Evolutionary conservation across 495 filamentous ascomycete species (phyloP), one percentile per base, ranked within the genome.

Genomic region (Aspergillus mulundensis): DNA sequence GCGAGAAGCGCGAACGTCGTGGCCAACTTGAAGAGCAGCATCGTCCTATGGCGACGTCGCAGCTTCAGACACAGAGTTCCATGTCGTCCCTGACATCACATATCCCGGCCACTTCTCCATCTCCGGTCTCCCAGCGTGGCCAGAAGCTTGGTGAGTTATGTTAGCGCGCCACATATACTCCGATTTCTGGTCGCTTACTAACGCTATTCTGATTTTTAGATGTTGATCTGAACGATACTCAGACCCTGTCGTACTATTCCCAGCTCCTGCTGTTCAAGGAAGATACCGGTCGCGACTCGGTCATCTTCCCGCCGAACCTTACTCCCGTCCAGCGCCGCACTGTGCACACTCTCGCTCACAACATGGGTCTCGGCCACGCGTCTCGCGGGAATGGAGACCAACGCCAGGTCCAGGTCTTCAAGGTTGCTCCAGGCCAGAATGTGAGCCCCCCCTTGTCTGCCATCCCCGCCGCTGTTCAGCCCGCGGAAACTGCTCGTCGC

Each of bases 1-100:
- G 94, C 24, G 94, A 97, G 73, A 98, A 98, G 83, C 81, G 94
- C 41, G 94, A 97, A 76, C 88, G 94, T 66, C 86, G 94, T 58
- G 94, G 94, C 43, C 94, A 98, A 70, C 78, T 98, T 39, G 91
- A 97, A 69, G 94, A 97, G 73, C 94, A 98, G 71, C 94, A 98
- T 69, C 81, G 91, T 24, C 88, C 87, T 19, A 80, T 90, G 64
- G 74, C 72, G 18, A 67, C 66, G 30, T 70, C 78, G 46, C 81
- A 84, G 52, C 80, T 96, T 40, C 90, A 95, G 55, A 85, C 84
- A 20, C 90, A 95, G 66, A 84, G 83, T 40, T 95, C 91, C 42
- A 85, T 94, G 76, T 87, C 87, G 34, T 95, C 91, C 18, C 76
- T 95, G 45, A 83, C 85, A 39, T 92, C 87, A 15, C 81, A 84